These are phyloP conservation scores for Cordyceps tenuipes DNA, from an alignment of 2,329 filamentous ascomycete species.

Conservation along the genomic window DNA sequence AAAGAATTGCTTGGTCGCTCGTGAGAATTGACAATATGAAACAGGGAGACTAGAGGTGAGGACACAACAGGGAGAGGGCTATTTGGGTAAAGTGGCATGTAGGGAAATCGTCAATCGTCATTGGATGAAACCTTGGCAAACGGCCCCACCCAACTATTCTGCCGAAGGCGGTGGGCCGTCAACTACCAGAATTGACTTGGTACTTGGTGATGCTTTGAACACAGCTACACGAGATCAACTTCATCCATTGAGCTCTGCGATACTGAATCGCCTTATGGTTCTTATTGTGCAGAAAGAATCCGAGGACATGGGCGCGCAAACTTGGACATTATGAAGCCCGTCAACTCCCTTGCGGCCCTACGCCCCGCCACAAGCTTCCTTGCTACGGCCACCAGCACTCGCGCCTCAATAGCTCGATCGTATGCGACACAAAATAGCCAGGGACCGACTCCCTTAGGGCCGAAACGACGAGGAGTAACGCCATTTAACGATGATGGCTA, in stretches of 20 bases:
- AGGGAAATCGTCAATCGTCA: slow-evolving; percentile 26
- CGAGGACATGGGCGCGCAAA: slow-evolving; percentile 25
- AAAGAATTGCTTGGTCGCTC: not conserved
- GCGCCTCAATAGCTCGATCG: slow-evolving; percentile 34
- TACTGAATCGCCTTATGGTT: not conserved
- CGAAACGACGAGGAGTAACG: slow-evolving; percentile 63
- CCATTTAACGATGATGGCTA: slow-evolving; percentile 79
- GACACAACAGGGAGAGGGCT: slow-evolving; percentile 18
- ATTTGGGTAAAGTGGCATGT: slow-evolving; percentile 35
- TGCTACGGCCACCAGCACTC: slow-evolving; percentile 21
- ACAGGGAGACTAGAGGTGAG: slow-evolving; percentile 26
- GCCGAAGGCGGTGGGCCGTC: slow-evolving; percentile 29
- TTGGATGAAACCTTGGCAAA: slow-evolving; percentile 17
- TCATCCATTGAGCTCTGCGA: not conserved
- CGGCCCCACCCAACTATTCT: slow-evolving; percentile 25
- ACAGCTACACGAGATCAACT: not conserved
- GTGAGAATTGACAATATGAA: not conserved
- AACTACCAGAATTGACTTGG: slow-evolving; percentile 4
- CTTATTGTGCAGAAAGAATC: not conserved
- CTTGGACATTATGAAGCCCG: slow-evolving; percentile 39
- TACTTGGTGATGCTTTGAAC: not conserved
- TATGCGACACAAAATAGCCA: slow-evolving; percentile 53
- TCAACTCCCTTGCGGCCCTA: slow-evolving; percentile 28
- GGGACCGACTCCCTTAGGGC: slow-evolving; percentile 27
- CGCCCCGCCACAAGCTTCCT: slow-evolving; percentile 24